These are phyloP conservation scores for Podaxis rugospora DNA, from an alignment of 768 basidiomycete species.

Conservation along the genomic window DNA sequence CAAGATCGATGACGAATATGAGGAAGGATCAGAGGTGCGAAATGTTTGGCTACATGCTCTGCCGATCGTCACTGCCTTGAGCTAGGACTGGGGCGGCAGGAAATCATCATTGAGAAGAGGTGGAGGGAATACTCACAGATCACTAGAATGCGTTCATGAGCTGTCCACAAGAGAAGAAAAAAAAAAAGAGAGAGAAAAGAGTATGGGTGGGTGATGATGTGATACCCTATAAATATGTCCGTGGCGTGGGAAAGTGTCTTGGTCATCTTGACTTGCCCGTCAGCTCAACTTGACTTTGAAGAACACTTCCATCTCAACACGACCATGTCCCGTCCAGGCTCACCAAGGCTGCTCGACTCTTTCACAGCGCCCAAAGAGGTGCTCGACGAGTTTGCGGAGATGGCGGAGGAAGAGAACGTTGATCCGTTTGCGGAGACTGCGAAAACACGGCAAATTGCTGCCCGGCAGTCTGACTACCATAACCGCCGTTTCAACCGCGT, in stretches of 20 bases:
- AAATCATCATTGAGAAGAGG: conserved; percentile 45
- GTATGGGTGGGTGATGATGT: not conserved
- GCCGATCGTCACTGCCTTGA: conserved; percentile 56
- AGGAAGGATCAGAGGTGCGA: conserved; percentile 54
- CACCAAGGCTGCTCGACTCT: conserved; percentile 79
- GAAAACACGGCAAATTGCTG: conserved; percentile 88
- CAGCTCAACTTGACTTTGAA: conserved; percentile 19
- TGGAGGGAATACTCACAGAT: conserved; percentile 3
- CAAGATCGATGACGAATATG: conserved; percentile 8
- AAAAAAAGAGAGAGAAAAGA: conserved; percentile 18
- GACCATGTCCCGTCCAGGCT: conserved; percentile 50
- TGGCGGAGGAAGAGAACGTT: conserved; percentile 90
- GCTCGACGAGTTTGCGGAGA: conserved; percentile 87
- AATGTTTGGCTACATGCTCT: conserved; percentile 63
- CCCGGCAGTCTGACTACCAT: conserved; percentile 94
- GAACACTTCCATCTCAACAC: conserved; percentile 16
- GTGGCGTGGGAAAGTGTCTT: conserved; percentile 31
- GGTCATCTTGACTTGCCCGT: conserved; percentile 21
- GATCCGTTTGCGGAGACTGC: conserved; percentile 93
- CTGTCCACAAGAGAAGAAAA: not conserved
- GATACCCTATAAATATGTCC: not conserved
- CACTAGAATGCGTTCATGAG: not conserved
- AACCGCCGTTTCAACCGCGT: conserved; percentile 84
- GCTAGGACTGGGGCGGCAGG: conserved; percentile 77
- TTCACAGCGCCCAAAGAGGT: conserved; percentile 93